Evolutionary conservation across 1,284 basidiomycete genomes (phyloP).

Genomic region (Austroboletus niveus): DNA sequence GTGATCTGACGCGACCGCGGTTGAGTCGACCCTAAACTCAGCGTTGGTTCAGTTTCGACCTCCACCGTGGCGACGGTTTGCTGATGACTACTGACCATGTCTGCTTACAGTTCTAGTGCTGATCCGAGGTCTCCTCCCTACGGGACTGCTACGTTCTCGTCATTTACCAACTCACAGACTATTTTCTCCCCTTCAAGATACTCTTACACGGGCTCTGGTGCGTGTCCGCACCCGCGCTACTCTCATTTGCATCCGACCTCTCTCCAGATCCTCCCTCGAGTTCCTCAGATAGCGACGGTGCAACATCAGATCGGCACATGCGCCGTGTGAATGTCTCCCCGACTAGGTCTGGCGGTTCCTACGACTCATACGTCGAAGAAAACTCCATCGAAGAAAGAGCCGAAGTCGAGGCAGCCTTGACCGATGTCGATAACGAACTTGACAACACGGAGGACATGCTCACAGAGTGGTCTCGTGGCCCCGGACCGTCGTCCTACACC

Average conservation of each 20-base stretch:
- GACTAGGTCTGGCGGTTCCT: slow-evolving; percentile 32
- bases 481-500: slow-evolving; percentile 40
- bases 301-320: slow-evolving; percentile 37
- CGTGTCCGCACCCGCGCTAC: slow-evolving; percentile 5
- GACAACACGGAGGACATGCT: slow-evolving; percentile 59
- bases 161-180: slow-evolving; percentile 42
- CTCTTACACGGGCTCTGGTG: slow-evolving; percentile 40
- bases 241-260: slow-evolving; percentile 1
- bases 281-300: slow-evolving; percentile 40
- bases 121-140: slow-evolving; percentile 46
- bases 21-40: slow-evolving; percentile 33
- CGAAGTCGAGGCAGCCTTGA: slow-evolving; percentile 68
- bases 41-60: slow-evolving; percentile 28
- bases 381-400: slow-evolving; percentile 44
- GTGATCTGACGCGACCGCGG: slow-evolving; percentile 33
- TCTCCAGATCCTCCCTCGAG: slow-evolving; percentile 32
- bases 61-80: slow-evolving; percentile 3
- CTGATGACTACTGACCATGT: slow-evolving; percentile 34
- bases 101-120: slow-evolving; percentile 34
- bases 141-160: slow-evolving; percentile 51
- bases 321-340: slow-evolving; percentile 44
- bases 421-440: slow-evolving; percentile 61
- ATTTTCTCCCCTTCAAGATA: slow-evolving; percentile 44
- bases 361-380: slow-evolving; percentile 41
- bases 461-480: slow-evolving; percentile 51